Evolutionary conservation across 2,329 filamentous ascomycete species (phyloP), one percentile per base, ranked within the genome.

Genomic region (Fusarium sp.): DNA sequence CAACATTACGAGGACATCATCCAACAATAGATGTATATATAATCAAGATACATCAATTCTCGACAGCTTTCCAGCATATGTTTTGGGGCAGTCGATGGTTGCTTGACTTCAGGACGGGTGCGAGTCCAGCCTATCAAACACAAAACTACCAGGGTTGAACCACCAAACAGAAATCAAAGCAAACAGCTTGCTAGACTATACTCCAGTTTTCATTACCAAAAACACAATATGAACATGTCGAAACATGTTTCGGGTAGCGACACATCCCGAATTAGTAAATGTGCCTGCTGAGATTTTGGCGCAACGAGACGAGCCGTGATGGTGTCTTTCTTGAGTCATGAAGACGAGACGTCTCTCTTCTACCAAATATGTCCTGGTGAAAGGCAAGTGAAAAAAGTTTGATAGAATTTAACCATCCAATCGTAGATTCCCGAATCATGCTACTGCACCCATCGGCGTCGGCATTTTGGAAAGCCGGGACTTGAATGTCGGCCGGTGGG

Each of bases 191-290:
- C 24, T n/a, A 54, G 13, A 14, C 18, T 40, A 12, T 47, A 34
- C 52, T 30, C 20, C 34, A 24, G 41, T 11, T 30, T 10, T 51
- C 20, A n/a, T 34, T 37, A 20, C 40, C 29, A 24, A 13, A 24
- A 41, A 13, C 22, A 52, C 25, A 25, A 32, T 49, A 42, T 66
- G 30, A 18, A n/a, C 29, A n/a, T 30, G 34, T 55, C 46, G 56
- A 66, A 56, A 61, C 55, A 63, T 71, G 67, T 63, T 64, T 57
- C 70, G 67, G 70, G 47, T 69, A 63, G 40, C 25, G 32, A 45
- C 70, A 58, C 22, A 51, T 32, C 18, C 40, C 46, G 49, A 29
- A 12, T 42, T 49, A 24, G 29, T 49, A 27, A 27, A 57, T 49
- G 47, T 32, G 24, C 11, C 41, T 47, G 14, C 27, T 20, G 12